These are phyloP conservation scores for Cadophora gregata DNA, from an alignment of 2,329 filamentous ascomycete genomes.

Conservation along the genomic window DNA sequence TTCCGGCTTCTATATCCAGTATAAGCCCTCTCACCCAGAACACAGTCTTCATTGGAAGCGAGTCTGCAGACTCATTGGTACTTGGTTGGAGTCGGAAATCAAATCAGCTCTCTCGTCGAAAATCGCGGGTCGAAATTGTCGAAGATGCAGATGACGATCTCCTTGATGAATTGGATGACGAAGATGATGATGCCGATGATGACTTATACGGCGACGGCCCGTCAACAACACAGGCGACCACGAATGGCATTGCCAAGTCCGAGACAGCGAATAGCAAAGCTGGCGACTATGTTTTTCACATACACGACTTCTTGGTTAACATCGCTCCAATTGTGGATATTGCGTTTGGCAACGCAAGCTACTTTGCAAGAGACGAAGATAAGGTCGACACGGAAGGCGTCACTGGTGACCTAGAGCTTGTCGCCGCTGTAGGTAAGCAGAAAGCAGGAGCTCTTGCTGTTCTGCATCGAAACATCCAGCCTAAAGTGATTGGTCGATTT, in stretches of 20 bases:
- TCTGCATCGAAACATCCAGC: conserved; percentile 78
- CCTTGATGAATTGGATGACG: conserved; percentile 56
- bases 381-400: conserved; percentile 53
- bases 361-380: conserved; percentile 53
- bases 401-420: conserved; percentile 63
- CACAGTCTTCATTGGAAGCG: conserved; percentile 83
- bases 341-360: conserved; percentile 66
- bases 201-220: conserved; percentile 68
- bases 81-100: conserved; percentile 79
- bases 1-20: conserved; percentile 71
- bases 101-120: conserved; percentile 65
- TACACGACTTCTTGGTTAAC: conserved; percentile 79
- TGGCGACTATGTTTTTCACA: conserved; percentile 73
- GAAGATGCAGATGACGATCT: conserved; percentile 63
- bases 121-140: conserved; percentile 59
- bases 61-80: conserved; percentile 80
- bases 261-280: conserved; percentile 52
- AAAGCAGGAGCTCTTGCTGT: conserved; percentile 73
- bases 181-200: conserved; percentile 56
- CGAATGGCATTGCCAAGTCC: conserved; percentile 47
- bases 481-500: conserved; percentile 71
- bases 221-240: conserved; percentile 45
- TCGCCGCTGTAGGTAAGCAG: conserved; percentile 67
- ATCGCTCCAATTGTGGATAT: conserved; percentile 81
- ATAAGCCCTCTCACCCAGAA: conserved; percentile 71